Evolutionary conservation across 2,329 filamentous ascomycete genomes (phyloP).

Genomic region (Colletotrichum destructivum): DNA sequence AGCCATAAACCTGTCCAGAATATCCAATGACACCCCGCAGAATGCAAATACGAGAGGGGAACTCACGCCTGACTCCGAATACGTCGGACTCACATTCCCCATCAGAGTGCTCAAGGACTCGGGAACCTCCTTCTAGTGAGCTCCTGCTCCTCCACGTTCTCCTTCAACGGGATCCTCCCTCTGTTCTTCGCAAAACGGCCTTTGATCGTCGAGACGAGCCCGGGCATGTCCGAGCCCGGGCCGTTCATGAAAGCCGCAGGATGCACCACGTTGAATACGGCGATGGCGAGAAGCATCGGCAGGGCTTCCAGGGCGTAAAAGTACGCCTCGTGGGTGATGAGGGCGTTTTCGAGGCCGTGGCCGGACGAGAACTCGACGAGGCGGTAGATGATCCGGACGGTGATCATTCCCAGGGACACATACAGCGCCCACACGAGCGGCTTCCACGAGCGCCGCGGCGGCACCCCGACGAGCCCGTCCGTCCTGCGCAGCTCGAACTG

Average conservation of each 20-base stretch:
- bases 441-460: conserved; percentile 41
- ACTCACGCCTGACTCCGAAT: no score
- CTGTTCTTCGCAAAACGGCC: background rate
- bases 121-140: background rate
- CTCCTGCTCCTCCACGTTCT: conserved; percentile 16
- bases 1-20: no score
- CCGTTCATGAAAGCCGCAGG: conserved; percentile 47
- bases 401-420: conserved; percentile 54
- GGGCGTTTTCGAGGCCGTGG: conserved; percentile 48
- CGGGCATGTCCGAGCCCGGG: conserved; percentile 36
- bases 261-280: conserved; percentile 59
- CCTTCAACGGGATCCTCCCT: conserved; percentile 12
- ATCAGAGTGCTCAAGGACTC: background rate
- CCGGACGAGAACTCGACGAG: conserved; percentile 65
- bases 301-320: conserved; percentile 63
- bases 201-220: conserved; percentile 9
- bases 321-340: conserved; percentile 56
- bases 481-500: conserved; percentile 49
- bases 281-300: conserved; percentile 60
- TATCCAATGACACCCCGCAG: no score
- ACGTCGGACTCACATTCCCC: no score
- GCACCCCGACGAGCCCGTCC: conserved; percentile 23
- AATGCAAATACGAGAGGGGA: no score
- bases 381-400: conserved; percentile 68
- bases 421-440: conserved; percentile 52